Base-by-base conservation (phyloP, 768 basidiomycete species). In the Trametes gibbosa region DNA sequence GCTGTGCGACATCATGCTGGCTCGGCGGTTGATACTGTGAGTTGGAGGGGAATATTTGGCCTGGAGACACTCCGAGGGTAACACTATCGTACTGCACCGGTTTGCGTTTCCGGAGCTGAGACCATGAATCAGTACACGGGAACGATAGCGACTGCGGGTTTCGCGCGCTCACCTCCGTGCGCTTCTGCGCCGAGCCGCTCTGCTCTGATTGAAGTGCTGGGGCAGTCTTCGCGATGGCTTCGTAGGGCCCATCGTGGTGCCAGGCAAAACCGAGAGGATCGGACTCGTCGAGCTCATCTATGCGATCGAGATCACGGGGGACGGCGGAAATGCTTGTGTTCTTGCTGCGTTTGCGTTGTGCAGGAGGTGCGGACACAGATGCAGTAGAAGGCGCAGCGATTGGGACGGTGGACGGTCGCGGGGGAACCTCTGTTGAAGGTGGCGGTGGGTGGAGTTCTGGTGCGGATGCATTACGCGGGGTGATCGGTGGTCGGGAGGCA, bases 271-370 rank as follows among this genome's bases (percentile, higher is more conserved):
- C 89, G 58, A 84, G 77, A 1, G 89, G 88, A 69, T 84, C 87
- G 6, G 83, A 82, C 68, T 89, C 87, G 69, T 92, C 90, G 34
- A 92, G 72, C 70, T 90, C 87, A 68, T 92, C 90, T 61, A 92
- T 86, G 29, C 79, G 78, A 73, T 91, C 90, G 51, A 91, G 77
- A 37, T 73, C 67, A 59, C 61, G 63, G 43, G 69, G 62, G 49
- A 66, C 62, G 16, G 71, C 61, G 13, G 66, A 53, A 7, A 68
- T 59, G 49, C 67, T 69, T 0, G 66, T 66, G 32, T 69, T 68
- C 55, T 69, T 66, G 48, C 63, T 64, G 19, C 68, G 64, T 37
- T 59, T 63, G 45, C 65, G 66, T 54, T 61, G 62, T 24, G 66
- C 24, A 14, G 47, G 60, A 21, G 69, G 63, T 1, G 64, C 58